Base-by-base conservation (phyloP, 352 stramenopile species). In the Saprolegnia diclina region DNA sequence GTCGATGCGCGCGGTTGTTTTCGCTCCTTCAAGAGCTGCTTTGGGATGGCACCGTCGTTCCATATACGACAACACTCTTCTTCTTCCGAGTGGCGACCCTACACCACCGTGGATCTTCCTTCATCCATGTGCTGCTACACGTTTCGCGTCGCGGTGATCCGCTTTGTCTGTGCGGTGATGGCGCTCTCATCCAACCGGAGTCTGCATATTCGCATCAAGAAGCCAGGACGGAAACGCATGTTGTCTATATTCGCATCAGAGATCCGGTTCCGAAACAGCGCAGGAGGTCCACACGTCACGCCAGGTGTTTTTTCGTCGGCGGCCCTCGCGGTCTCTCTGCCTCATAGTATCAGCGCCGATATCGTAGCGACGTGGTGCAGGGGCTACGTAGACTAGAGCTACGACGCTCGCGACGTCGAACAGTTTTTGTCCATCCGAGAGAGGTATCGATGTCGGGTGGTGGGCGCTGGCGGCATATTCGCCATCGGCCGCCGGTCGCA, bases 181-280 rank as follows among this genome's bases (percentile, higher is more conserved):
- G 29, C 29, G 29, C 29, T 35, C 29, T 35, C 29, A 6, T 2
- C 29, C 29, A 35, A 35, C 29, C 29, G 2, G 29, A 35, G 29
- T 35, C 29, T 35, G 29, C n/a, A n/a, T 35, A 35, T 35, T 35
- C 52, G 52, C 52, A 24, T 24, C 52, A 59, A 59, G 52, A 40
- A 59, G 52, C 52, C 52, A 59, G 52, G 52, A 26, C 19, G 13
- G 24, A 22, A 54, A 54, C 46, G n/a, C 29, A n/a, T 48, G 42
- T 48, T n/a, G 42, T 14, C 42, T 48, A n/a, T 14, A 59, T 59
- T 42, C 52, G 52, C 52, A 42, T 59, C 52, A 59, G 4, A 18
- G 52, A 59, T 16, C 52, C 52, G 35, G 52, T 59, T 35, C 52
- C 35, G 52, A 59, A 59, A 59, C 52, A 24, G 42, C 13, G 11